Evolutionary conservation across 257 asterid species (phyloP), one percentile per base, ranked within the genome.

Genomic region (Apocynum venetum): DNA sequence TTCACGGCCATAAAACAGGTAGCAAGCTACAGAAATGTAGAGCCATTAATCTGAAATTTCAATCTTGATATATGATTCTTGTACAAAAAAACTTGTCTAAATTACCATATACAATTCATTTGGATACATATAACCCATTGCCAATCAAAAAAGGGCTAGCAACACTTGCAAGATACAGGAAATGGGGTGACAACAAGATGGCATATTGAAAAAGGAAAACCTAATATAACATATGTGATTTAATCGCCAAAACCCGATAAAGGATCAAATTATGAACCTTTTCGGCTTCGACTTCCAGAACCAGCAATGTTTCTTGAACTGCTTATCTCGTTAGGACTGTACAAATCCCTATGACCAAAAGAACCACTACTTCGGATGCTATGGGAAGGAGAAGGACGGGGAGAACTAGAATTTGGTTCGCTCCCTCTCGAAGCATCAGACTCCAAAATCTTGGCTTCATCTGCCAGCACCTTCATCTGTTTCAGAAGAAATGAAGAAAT

Each of bases 381-480:
- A 64, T 84, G 93, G 52, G 90, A 85, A 66, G 91, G 91, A 48
- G 90, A 85, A 66, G 91, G 91, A 46, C 93, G 90, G 3, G 96
- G 97, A 41, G 96, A 87, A 31, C 38, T 77, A 8, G 89, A 78
- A 72, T 75, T 87, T 60, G 88, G 68, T 15, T 87, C 86, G n/a
- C 79, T 83, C 19, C 84, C 93, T 80, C 83, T 85, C 11, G 79
- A 55, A 35, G 84, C 78, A 83, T 87, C 94, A 1, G 84, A 70
- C 80, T 91, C 95, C 89, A 96, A 82, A 57, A 71, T 25, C 72
- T 77, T 87, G 79, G 91, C 91, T 93, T 96, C 99, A 83, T 90
- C 96, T 5, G 83, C 81, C 2, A 96, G 89, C 89, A 89, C 60
- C 75, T 86, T 89, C 68, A 91, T 78, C 99, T 96, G 97, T 82